Percentiles rank a stretch among this genome's conserved stretches.
phyloP scores from a whole-genome alignment of 768 basidiomycete species.

The Leccinum pellstonianum region DNA sequence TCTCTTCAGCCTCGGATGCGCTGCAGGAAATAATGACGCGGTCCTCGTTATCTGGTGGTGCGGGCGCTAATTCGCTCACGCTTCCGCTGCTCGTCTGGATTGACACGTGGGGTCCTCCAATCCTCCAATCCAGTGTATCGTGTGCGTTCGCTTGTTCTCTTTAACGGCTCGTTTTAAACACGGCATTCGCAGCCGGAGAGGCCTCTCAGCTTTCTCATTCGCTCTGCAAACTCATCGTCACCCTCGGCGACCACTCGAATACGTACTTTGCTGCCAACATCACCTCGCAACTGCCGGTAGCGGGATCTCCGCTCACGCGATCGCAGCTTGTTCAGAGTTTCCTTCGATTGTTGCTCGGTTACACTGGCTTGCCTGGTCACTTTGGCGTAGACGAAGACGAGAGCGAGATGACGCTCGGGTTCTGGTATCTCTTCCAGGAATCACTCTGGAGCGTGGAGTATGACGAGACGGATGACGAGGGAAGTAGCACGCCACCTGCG shows the following conservation, averaged over 20 bases:
- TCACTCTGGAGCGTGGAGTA: constrained; percentile 72
- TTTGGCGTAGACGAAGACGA: constrained; percentile 85
- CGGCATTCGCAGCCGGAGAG: constrained; percentile 16
- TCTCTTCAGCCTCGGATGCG: constrained; percentile 66
- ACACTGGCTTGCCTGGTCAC: constrained; percentile 72
- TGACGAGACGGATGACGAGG: constrained; percentile 37
- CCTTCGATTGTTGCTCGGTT: constrained; percentile 66
- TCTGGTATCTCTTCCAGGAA: constrained; percentile 92
- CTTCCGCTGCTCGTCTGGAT: constrained; percentile 87
- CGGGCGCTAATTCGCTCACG: constrained; percentile 68
- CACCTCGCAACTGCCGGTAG: constrained; percentile 41
- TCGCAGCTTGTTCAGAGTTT: constrained; percentile 65
- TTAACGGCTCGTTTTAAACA: not conserved
- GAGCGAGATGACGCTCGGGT: constrained; percentile 82
- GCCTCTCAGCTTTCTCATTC: constrained; percentile 63
- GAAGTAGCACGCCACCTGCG: constrained; percentile 16
- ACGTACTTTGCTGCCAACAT: constrained; percentile 73
- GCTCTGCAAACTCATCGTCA: constrained; percentile 76
- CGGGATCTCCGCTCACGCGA: constrained; percentile 38
- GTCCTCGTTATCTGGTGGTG: constrained; percentile 69
- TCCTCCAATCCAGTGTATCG: constrained; percentile 39
- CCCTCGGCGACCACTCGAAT: constrained; percentile 84
- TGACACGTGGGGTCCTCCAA: constrained; percentile 48
- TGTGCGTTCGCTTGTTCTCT: constrained; percentile 30
- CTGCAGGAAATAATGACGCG: constrained; percentile 77